Evolutionary conservation across 495 filamentous ascomycete genomes (phyloP).

Genomic region (Aspergillus conjunctus): DNA sequence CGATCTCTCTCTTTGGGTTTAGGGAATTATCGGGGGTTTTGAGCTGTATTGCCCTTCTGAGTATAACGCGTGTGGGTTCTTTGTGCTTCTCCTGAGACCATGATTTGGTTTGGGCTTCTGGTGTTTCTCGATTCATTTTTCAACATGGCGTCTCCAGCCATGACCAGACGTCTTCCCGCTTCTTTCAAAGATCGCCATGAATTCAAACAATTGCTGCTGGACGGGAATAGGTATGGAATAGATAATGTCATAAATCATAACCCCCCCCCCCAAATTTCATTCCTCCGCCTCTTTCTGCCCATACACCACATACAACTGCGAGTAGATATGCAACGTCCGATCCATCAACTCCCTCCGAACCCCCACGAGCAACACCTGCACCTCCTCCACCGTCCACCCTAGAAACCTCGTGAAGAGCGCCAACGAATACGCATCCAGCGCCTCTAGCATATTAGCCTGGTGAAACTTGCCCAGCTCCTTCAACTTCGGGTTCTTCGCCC

Average conservation of each 20-base stretch:
- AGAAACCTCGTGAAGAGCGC: conserved; percentile 55
- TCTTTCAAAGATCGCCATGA: neutral
- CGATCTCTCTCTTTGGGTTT: no score
- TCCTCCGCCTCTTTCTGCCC: conserved; percentile 4
- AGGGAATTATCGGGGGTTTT: no score
- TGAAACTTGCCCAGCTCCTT: conserved; percentile 51
- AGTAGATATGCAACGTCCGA: conserved; percentile 19
- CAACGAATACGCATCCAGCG: conserved; percentile 45
- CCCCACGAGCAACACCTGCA: conserved; percentile 55
- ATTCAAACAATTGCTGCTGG: neutral
- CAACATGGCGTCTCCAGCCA: no score
- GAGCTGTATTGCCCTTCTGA: no score
- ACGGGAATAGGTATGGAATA: neutral
- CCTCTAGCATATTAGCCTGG: conserved; percentile 45
- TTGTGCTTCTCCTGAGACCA: no score
- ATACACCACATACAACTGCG: conserved; percentile 19
- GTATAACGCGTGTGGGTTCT: no score
- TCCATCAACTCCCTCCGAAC: conserved; percentile 54
- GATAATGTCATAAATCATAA: neutral
- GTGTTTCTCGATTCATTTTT: no score
- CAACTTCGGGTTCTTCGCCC: conserved; percentile 38
- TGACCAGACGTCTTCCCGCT: neutral
- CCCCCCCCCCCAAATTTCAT: no score
- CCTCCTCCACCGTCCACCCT: conserved; percentile 58
- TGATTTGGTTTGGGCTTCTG: no score